Base-by-base conservation (phyloP, 192 early-diverging fungal species). In the Coemansia sp. region DNA sequence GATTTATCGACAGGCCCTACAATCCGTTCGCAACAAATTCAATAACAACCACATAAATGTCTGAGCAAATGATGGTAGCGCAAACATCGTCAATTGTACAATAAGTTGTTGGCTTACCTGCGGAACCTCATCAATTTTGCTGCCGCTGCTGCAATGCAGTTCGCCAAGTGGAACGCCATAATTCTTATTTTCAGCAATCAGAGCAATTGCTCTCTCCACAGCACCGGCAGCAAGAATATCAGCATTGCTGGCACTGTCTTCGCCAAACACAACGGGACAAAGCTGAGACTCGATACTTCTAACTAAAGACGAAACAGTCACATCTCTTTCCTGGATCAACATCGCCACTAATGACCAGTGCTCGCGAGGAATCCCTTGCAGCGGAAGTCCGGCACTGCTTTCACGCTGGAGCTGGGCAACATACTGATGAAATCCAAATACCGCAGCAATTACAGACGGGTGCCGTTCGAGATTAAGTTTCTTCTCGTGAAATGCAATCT, bases 311-410 rank as follows among this genome's bases (percentile, higher is more conserved):
- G 62, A 44, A 18, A 82, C 47, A 3, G 62, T 47, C 12, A 53
- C 60, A 18, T 73, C 74, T 6, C 72, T 66, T 31, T 82, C 81
- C 22, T 82, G 81, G 6, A 74, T 68, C 19, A 82, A 55, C 67
- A 74, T 68, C 7, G 81, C 81, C 27, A 82, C 31, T 14, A 82
- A 60, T 7, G 74, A 48, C 54, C 47, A 41, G 58, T 73, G 71
- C 21, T 73, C 70, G 19, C 28, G 18, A 16, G 76, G 67, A 12
- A 78, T 73, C 10, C 21, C 49, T 19, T 50, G 41, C 18, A 78
- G 50, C 1, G 76, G 76, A 22, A 78, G 64, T 16, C 58, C 32
- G 4, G 34, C 64, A 28, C 26, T 16, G 16, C 31, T 27, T 7
- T 67, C 49, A 38, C 64, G 62, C 38, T 59, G 65, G n/a, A 65